Percentiles rank a stretch among this genome's conserved stretches.
phyloP scores from a whole-genome alignment of 208 protist species.

The Vickermania spadyakhi region DNA sequence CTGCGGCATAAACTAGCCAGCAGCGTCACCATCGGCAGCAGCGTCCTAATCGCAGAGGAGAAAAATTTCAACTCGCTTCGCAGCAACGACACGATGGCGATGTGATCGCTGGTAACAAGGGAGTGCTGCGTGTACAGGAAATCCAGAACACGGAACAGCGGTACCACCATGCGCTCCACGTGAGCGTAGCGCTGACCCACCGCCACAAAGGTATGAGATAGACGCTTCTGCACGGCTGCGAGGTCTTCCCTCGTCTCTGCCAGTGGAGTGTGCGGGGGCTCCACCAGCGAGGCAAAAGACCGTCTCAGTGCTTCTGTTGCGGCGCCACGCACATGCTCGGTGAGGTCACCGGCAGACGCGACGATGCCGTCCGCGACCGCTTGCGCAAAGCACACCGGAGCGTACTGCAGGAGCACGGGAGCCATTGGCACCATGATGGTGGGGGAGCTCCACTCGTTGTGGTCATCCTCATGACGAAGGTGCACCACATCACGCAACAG shows the following conservation, averaged over 20 bases:
- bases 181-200: slow-evolving; percentile 41
- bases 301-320: slow-evolving; percentile 15
- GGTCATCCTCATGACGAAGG: not conserved
- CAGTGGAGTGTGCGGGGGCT: not conserved
- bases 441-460: slow-evolving; percentile 23
- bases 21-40: slow-evolving; percentile 65
- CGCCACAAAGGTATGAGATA: slow-evolving; percentile 39
- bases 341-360: slow-evolving; percentile 78
- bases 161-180: slow-evolving; percentile 75
- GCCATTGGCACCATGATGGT: slow-evolving; percentile 34
- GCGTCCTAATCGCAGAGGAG: slow-evolving; percentile 53
- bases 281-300: slow-evolving; percentile 46
- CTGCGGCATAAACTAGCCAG: slow-evolving; percentile 61
- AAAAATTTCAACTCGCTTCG: slow-evolving; percentile 64
- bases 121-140: slow-evolving; percentile 35
- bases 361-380: slow-evolving; percentile 72
- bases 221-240: slow-evolving; percentile 10
- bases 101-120: slow-evolving; percentile 31
- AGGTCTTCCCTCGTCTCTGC: not conserved
- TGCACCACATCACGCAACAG: not conserved
- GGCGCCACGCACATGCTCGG: slow-evolving; percentile 60
- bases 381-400: slow-evolving; percentile 25
- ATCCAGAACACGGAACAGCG: slow-evolving; percentile 53
- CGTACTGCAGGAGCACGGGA: slow-evolving; percentile 30
- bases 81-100: slow-evolving; percentile 43